Evolutionary conservation across 495 filamentous ascomycete species (phyloP), one percentile per base, ranked within the genome.

Genomic region (Saxispiralis lemnorum): DNA sequence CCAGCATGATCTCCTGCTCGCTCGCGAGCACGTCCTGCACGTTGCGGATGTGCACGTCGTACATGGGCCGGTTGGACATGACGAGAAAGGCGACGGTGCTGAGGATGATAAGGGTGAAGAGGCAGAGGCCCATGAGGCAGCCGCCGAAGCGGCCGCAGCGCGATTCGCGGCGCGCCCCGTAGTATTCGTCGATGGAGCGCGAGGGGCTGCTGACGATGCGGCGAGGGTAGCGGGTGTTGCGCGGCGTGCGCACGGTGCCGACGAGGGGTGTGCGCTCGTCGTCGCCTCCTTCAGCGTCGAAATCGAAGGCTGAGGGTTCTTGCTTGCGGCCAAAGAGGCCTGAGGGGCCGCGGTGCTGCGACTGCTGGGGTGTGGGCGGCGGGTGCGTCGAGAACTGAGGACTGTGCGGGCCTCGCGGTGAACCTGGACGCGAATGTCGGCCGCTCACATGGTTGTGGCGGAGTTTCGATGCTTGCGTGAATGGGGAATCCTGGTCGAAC

Each of bases 1-100:
- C 88, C 48, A 97, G 67, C 78, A 97, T 96, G 15, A 97, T 69
- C 55, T 96, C 92, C 59, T 94, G 82, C 56, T 93, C 80, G 48
- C 83, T 93, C 6, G 86, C 86, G 24, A 96, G 70, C 14, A 97
- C 84, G 51, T 93, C 87, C 49, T 78, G 73, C 47, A 97, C 81
- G 32, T 77, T 76, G 33, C 76, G 59, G 21, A 96, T 67, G 35
- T 75, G 65, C 42, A 96, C 78, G 35, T 82, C 75, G 33, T 76
- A 62, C 10, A 97, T 68, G 7, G 86, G 79, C 48, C 92, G 85
- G n/a, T 85, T 92, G 32, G 85, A 86, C 15, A 85, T 79, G 49
- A 92, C 75, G 55, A 95, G 69, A 61, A 96, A 93, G 12, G 79
- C 83, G 15, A 85, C 75, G 5, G 80, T 79, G 17, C 81, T 84